Evolutionary conservation across 2,329 filamentous ascomycete genomes (phyloP), one percentile per base, ranked within the genome.

Genomic region (Bisporella sp.): DNA sequence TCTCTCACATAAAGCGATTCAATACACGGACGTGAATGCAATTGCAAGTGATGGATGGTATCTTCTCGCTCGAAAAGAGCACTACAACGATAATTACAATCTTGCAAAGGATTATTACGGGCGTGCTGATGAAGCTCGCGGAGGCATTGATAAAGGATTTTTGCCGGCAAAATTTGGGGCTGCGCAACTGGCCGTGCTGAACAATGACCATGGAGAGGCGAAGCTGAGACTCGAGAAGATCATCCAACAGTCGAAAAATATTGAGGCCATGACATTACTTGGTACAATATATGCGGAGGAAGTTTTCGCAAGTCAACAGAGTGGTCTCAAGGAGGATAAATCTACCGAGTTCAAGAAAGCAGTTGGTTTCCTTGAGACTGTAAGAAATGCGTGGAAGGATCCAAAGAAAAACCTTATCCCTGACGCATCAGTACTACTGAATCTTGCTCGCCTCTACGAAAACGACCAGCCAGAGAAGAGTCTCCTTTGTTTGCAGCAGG

Each of bases 41-140:
- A 89, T 97, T 66, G 92, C 92, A 29, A 96, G 92, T 69, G 95
- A 99, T 65, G 95, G 93, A 35, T 97, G 92, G 91, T 99, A 96
- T 69, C 72, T 97, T 6, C 79, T 97, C 40, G 93, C 90, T 31
- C 79, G 91, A 54, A 96, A 95, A 66, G 89, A 92, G 56, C 93
- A 99, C 65, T 89, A 89, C 58, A 79, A 82, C 51, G 85, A 86
- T 41, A 84, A 96, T 51, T 70, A 81, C 5, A 76, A 84, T 21
- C 84, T 82, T 50, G 92, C 93, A 2, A 81, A 79, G 21, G 89
- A 96, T 62, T 95, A 85, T 68, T 99, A 99, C 69, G 82, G 84
- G 49, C 85, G 88, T 59, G 88, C 95, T 1, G 93, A 99, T 66
- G 87, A 95, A 66, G 91, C 93, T 37, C 81, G 93, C 60, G 92